Evolutionary conservation across 345 rosid genomes (phyloP), one percentile per base, ranked within the genome.

Genomic region (Populus davidiana): DNA sequence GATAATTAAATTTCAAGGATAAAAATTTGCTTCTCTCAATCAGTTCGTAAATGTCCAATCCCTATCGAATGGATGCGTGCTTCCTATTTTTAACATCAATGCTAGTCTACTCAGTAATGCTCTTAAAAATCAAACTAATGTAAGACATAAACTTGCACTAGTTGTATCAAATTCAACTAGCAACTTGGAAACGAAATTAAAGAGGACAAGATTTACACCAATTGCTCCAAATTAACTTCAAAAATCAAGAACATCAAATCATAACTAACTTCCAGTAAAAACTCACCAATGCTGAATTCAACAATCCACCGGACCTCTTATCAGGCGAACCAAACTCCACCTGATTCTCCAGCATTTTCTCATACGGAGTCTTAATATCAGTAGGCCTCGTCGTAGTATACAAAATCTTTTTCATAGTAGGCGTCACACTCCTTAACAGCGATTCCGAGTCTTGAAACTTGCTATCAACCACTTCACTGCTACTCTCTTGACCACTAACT

Each of bases 271-370:
- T 59, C 64, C 29, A 23, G 11, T 59, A 13, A 59, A 59, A 62
- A 81, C 89, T 88, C 83, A 93, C 97, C 90, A 91, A 80, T 47
- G 92, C 97, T 2, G 97, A 89, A 84, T 90, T 94, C 56, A 96
- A 87, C 67, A 90, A 89, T 7, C 97, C 94, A 49, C 95, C 95
- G 36, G 95, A 88, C 31, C 93, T 83, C 83, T 89, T 91, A 86
- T 96, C 97, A 1, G 98, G 98, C 12, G 97, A 92, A 3, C 99
- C 95, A 5, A 96, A 96, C 76, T 91, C 93, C 52, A 96, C 99
- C 75, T 86, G 82, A 85, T 96, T 93, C 79, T 86, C 97, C 3
- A 96, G 90, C 99, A 96, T 96, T 78, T 92, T 93, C 85, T 92
- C 99, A 23, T 96, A 96, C 0, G 97, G 98, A 56, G 98, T 82